Base-by-base conservation (phyloP, 257 asterid species). In the Nicotiana tabacum region DNA sequence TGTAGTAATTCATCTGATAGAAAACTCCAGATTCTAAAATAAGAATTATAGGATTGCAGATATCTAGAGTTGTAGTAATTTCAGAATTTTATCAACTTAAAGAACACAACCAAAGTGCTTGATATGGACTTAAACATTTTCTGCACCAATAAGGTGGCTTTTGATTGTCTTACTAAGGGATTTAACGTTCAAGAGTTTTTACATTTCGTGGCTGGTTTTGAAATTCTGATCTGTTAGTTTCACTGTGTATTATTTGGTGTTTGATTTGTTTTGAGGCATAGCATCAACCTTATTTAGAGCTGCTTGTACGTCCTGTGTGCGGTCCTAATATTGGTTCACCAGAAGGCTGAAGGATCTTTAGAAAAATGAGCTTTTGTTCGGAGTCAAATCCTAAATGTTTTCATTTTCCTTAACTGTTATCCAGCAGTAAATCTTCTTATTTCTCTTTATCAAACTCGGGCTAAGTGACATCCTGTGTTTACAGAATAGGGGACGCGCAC, bases 401-500 rank as follows among this genome's bases (percentile, higher is more conserved):
- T 8, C 11, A 43, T 43, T 43, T 39, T 43, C 51, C 51, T 43
- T 13, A 3, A 46, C 13, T 72, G 37, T 43, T 21, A 72, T 72
- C 60, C 60, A 72, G 78, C 78, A 43, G 6, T 70, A 21, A 5
- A 70, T 70, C n/a, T 2, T 21, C 39, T 35, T 13, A 3, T 76
- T 51, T 24, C 27, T 74, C 8, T 74, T 74, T 1, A 30, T 21
- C 29, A 3, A 48, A 46, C 62, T 74, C 24, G 0, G 27, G 43
- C 27, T 27, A 74, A 15, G 1, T 3, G 15, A 51, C 80, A 51
- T 51, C 27, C 8, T 17, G 21, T 76, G 80, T 39, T 51, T 82
- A 21, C 66, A 80, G 85, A 76, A 82, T 66, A 82, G 82, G 76
- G 82, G 85, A 1, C 85, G 82, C 4, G 60, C 81, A 27, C 82